Evolutionary conservation across 805 yeast species (phyloP).

Genomic region (Cyberlindnera maritima): DNA sequence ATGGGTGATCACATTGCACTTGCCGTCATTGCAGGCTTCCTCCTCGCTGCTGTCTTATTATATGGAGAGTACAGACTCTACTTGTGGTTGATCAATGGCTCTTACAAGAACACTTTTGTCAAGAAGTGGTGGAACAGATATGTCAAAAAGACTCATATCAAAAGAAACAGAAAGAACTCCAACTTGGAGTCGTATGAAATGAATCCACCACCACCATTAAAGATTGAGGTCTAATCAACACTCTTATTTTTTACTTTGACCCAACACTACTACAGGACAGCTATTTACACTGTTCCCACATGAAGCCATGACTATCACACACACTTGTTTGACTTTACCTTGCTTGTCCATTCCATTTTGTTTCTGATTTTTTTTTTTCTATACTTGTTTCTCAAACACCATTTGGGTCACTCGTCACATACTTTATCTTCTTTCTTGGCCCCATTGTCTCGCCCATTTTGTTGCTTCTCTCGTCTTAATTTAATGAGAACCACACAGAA

Average conservation of each 20-base stretch:
- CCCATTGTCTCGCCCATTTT: no score
- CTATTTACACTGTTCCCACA: not conserved
- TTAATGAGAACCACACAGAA: no score
- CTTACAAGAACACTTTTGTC: slow-evolving; percentile 22
- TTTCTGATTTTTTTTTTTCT: no score
- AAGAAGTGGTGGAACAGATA: slow-evolving; percentile 18
- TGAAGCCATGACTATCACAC: not conserved
- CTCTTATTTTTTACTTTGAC: not conserved
- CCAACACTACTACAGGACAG: no score
- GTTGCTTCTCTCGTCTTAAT: no score
- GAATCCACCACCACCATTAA: slow-evolving; percentile 3
- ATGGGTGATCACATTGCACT: slow-evolving; percentile 72
- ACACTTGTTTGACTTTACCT: no score
- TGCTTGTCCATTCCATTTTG: no score
- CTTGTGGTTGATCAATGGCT: slow-evolving; percentile 35
- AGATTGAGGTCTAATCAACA: not conserved
- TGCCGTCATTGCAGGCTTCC: slow-evolving; percentile 69
- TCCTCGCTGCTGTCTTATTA: slow-evolving; percentile 48
- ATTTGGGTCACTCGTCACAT: no score
- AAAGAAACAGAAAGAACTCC: slow-evolving; percentile 29
- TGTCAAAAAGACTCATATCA: slow-evolving; percentile 18
- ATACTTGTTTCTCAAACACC: no score
- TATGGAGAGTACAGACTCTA: slow-evolving; percentile 47
- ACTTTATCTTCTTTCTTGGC: no score
- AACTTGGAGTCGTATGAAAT: slow-evolving; percentile 24